These are phyloP conservation scores for Hyaloscypha variabilis DNA, from an alignment of 495 filamentous ascomycete species.

Conservation along the genomic window DNA sequence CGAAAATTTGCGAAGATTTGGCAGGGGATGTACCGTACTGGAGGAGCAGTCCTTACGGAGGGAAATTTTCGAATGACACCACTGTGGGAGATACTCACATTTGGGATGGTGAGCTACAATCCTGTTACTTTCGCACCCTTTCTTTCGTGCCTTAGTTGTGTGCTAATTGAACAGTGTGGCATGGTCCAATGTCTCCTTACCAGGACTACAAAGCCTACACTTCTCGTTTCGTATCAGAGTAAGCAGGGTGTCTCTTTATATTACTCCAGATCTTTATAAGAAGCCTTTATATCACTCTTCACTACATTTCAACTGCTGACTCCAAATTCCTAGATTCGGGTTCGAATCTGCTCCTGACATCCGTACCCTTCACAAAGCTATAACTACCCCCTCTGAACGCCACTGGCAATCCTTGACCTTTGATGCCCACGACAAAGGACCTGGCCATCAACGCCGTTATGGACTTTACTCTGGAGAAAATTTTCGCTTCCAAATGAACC, in stretches of 20 bases:
- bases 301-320: no score
- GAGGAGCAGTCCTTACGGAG: constrained; percentile 30
- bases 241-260: no score
- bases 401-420: constrained; percentile 66
- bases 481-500: constrained; percentile 50
- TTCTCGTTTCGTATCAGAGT: constrained; percentile 82
- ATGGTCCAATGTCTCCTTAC: constrained; percentile 76
- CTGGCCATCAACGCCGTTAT: constrained; percentile 74
- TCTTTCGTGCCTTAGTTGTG: constrained; percentile 8
- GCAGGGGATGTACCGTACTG: constrained; percentile 28
- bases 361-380: constrained; percentile 23
- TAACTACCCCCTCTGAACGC: constrained; percentile 13
- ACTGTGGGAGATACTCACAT: constrained; percentile 85
- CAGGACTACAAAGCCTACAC: constrained; percentile 71
- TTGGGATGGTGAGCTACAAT: constrained; percentile 60
- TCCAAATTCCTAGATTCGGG: no score
- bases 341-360: constrained; percentile 65
- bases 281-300: no score
- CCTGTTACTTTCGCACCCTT: no score
- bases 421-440: constrained; percentile 90
- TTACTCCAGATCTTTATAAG: no score
- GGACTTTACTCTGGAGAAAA: constrained; percentile 79
- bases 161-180: constrained; percentile 62
- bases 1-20: constrained; percentile 48
- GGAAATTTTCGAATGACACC: constrained; percentile 46